A percentile compares a stretch with the other conserved stretches of the same genome.
These are phyloP conservation scores for Hansenula lynferdii DNA, from an alignment of 1,139 yeast genomes.

Conservation along the genomic window DNA sequence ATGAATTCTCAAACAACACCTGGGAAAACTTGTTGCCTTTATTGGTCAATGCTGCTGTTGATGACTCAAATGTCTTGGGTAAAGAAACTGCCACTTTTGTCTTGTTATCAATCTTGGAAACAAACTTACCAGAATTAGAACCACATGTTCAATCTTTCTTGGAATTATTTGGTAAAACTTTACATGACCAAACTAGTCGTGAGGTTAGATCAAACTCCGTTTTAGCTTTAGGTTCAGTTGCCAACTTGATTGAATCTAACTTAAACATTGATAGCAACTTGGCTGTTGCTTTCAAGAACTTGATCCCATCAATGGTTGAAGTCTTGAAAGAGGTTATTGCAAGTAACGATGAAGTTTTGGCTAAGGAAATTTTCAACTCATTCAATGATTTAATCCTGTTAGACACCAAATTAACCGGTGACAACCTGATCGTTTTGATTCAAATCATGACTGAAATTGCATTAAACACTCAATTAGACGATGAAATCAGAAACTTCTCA, in stretches of 20 bases:
- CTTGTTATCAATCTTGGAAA: slow-evolving; percentile 72
- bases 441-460: slow-evolving; percentile 76
- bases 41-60: slow-evolving; percentile 66
- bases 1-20: slow-evolving; percentile 57
- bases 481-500: slow-evolving; percentile 79
- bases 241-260: slow-evolving; percentile 58
- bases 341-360: slow-evolving; percentile 65
- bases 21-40: slow-evolving; percentile 81
- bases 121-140: slow-evolving; percentile 59
- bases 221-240: slow-evolving; percentile 73
- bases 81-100: slow-evolving; percentile 87
- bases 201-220: slow-evolving; percentile 83
- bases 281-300: slow-evolving; percentile 56
- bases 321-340: slow-evolving; percentile 75
- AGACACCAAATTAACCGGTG: slow-evolving; percentile 78
- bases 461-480: slow-evolving; percentile 61
- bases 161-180: slow-evolving; percentile 60
- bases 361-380: slow-evolving; percentile 77
- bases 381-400: slow-evolving; percentile 74
- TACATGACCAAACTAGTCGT: slow-evolving; percentile 60
- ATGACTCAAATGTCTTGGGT: slow-evolving; percentile 46
- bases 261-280: slow-evolving; percentile 40
- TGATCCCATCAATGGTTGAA: slow-evolving; percentile 77
- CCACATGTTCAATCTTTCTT: slow-evolving; percentile 65
- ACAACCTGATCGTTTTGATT: slow-evolving; percentile 63